A percentile compares a stretch with the other conserved stretches of the same genome.
Conservation (phyloP, 2,329 filamentous ascomycete species). For the Penicillium italicum region DNA sequence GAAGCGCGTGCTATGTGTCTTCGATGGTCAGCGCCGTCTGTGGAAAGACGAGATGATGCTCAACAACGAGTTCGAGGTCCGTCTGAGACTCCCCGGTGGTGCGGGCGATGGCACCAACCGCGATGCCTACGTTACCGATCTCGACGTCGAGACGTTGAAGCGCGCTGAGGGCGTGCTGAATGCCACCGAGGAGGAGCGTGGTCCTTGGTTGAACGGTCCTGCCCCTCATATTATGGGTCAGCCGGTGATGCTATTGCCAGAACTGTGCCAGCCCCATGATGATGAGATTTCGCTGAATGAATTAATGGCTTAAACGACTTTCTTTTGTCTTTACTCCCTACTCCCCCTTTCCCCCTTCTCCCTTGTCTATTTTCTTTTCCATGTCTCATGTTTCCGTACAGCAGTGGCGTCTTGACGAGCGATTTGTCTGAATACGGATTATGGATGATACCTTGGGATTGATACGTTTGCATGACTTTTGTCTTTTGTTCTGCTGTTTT, state of each 20-base stretch:
- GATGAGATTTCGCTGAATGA: slow-evolving; percentile 37
- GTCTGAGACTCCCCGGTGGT: slow-evolving; percentile 71
- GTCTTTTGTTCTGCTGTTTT: background rate
- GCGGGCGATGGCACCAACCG: slow-evolving; percentile 79
- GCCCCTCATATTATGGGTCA: slow-evolving; percentile 34
- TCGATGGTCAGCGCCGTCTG: slow-evolving; percentile 79
- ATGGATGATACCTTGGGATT: slow-evolving; percentile 21
- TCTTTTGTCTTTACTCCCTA: slow-evolving; percentile 2
- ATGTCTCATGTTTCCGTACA: slow-evolving; percentile 22
- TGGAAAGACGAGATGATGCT: slow-evolving; percentile 99
- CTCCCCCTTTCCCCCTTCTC: background rate
- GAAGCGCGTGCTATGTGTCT: slow-evolving; percentile 91
- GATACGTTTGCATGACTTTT: slow-evolving; percentile 10
- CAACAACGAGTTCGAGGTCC: slow-evolving; percentile 88
- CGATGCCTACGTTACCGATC: slow-evolving; percentile 81
- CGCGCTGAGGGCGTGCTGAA: slow-evolving; percentile 79
- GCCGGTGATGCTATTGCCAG: slow-evolving; percentile 31
- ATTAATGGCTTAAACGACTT: slow-evolving; percentile 27
- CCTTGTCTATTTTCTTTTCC: slow-evolving; percentile 7
- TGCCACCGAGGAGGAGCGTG: slow-evolving; percentile 82
- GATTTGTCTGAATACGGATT: slow-evolving; percentile 20
- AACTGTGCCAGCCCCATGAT: slow-evolving; percentile 23
- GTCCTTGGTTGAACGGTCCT: slow-evolving; percentile 61
- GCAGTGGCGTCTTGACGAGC: slow-evolving; percentile 20
- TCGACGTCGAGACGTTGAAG: slow-evolving; percentile 85